Evolutionary conservation across 2,329 filamentous ascomycete genomes (phyloP).

Genomic region (Pseudocercospora eumusae): DNA sequence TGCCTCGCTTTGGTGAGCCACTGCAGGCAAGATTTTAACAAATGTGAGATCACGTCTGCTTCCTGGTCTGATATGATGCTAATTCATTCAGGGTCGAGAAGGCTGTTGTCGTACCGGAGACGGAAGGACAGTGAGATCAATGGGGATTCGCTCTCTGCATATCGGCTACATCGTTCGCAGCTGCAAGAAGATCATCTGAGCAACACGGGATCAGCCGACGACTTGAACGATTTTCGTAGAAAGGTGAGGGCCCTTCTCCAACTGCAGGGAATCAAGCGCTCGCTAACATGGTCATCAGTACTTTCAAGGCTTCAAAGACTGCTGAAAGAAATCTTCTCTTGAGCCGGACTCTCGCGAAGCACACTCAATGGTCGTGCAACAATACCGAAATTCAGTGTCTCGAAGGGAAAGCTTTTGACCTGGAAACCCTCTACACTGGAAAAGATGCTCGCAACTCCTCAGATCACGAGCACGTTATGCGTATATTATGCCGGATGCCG

Average conservation of each 20-base stretch:
- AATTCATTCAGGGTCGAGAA: conserved; percentile 68
- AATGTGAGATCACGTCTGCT: conserved; percentile 60
- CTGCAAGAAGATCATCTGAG: conserved; percentile 32
- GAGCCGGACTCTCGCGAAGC: neutral
- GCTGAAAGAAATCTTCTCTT: neutral
- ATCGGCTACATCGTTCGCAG: conserved; percentile 28
- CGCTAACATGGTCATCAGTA: conserved; percentile 32
- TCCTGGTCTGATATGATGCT: neutral
- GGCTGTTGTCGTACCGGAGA: conserved; percentile 82
- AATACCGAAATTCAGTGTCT: neutral
- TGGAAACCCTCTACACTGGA: neutral
- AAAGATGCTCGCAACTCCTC: neutral
- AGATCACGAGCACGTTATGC: neutral
- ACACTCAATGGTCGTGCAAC: neutral
- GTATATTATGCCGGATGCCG: neutral
- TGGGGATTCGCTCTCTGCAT: conserved; percentile 31
- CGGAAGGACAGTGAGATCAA: conserved; percentile 60
- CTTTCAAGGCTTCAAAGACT: conserved; percentile 41
- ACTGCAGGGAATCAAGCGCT: neutral
- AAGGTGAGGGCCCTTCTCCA: conserved; percentile 39
- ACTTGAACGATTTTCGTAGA: conserved; percentile 67
- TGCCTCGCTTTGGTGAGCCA: conserved; percentile 71
- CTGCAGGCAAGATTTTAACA: conserved; percentile 85
- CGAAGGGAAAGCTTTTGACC: no score
- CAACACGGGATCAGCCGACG: conserved; percentile 59